Evolutionary conservation across 164 flowering plant species (phyloP), one percentile per base, ranked within the genome.

Genomic region (Kalanchoe fedtschenkoi): DNA sequence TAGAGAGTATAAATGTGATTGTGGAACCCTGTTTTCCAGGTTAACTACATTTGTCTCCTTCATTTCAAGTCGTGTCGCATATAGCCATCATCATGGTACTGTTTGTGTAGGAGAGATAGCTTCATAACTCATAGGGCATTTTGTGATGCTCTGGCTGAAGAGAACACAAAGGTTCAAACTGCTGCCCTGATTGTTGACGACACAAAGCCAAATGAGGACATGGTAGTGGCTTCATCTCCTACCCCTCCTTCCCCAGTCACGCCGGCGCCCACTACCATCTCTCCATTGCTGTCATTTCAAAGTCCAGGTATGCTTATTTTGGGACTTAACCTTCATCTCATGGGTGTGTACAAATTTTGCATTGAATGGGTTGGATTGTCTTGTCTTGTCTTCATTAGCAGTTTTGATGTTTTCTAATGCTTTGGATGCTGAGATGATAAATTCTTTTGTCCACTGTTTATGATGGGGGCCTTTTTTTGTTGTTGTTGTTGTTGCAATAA

Each of bases 21-120:
- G 97, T 44, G 97, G 97, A 28, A 86, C 95, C 47, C 32, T 90
- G 60, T 91, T 88, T 63, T 86, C 97, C 2, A 84, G 97, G 97
- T 89, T 47, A 19, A 19, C 29, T 51, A 24, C 11, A 24, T 28
- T 22, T 55, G 15, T 55, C 33, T 55, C 17, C 14, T 24, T 32
- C n/a, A 55, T 55, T 11, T 42, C 24, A 7, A 22, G 11, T 5
- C 4, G 28, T 47, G 21, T 10, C 7, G 14, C 1, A 7, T 11
- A 22, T 46, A 6, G 46, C 17, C 5, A 28, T 47, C 28, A 47
- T 43, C 8, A n/a, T n/a, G 54, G 6, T 4, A 3, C 1, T 51
- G 32, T 26, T 51, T 51, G 11, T 38, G 55, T 11, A 87, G 96
- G 83, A 82, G 88, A 72, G 96, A 89, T 76, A 89, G 91, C 68